Percentiles rank a stretch among this genome's conserved stretches.
Evolutionary conservation across 139 green algal species (phyloP).

Genomic region (Auxenochlorella pyrenoidosa): DNA sequence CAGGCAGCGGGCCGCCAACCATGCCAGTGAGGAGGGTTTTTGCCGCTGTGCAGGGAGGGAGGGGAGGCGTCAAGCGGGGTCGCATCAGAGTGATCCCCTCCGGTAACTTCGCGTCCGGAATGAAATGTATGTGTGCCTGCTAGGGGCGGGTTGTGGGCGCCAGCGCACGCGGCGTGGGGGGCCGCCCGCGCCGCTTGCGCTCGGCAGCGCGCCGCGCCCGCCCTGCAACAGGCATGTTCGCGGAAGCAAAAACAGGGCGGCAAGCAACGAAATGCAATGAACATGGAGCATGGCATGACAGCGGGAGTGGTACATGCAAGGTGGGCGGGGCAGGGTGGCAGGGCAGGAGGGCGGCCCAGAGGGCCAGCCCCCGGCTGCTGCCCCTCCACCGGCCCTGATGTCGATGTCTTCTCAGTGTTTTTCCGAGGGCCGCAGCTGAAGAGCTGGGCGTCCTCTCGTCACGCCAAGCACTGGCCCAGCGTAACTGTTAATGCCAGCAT

Average conservation of each 20-base stretch:
- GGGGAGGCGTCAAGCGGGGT: too few species aligned
- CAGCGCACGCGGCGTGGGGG: too few species aligned
- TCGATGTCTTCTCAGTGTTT: not conserved
- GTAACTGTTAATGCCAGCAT: not conserved
- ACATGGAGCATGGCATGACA: not conserved
- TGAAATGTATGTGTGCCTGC: too few species aligned
- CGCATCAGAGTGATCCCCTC: too few species aligned
- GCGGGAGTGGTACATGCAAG: slow-evolving; percentile 2
- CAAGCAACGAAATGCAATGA: slow-evolving; percentile 11
- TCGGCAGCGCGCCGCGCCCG: too few species aligned
- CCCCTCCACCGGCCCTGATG: not conserved
- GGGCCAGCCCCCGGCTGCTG: not conserved
- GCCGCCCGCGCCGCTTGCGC: too few species aligned
- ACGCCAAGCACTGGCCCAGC: not conserved
- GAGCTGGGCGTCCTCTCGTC: not conserved
- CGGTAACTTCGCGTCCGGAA: too few species aligned
- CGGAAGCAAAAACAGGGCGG: not conserved
- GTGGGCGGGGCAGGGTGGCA: not conserved
- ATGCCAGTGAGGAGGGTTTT: too few species aligned
- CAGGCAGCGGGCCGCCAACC: too few species aligned
- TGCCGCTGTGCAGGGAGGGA: too few species aligned
- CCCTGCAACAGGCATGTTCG: not conserved
- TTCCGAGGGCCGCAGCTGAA: not conserved
- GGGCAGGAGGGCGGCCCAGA: not conserved
- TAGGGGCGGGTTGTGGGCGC: too few species aligned